Evolutionary conservation across 805 yeast genomes (phyloP).

Genomic region (Millerozyma miso): DNA sequence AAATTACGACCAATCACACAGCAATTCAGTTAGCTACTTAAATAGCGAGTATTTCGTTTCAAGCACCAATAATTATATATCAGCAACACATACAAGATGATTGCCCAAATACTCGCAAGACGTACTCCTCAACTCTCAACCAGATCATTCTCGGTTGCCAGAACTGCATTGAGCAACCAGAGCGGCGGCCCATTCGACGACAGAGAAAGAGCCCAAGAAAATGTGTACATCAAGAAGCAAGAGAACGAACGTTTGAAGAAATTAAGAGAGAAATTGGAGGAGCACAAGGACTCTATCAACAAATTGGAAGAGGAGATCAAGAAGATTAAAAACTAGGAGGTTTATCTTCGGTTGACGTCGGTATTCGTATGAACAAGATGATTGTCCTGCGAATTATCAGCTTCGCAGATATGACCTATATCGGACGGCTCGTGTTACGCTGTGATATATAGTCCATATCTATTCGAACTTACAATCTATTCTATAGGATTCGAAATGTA

Average conservation of each 20-base stretch:
- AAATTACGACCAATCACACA: neutral
- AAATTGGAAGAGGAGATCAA: constrained; percentile 49
- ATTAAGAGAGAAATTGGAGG: constrained; percentile 69
- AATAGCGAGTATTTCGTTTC: neutral
- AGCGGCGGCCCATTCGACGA: constrained; percentile 21
- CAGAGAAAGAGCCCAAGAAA: constrained; percentile 92
- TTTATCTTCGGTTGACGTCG: neutral
- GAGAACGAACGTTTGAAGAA: constrained; percentile 83
- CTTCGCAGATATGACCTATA: too few species aligned
- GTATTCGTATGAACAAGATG: too few species aligned
- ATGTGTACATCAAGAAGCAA: constrained; percentile 77
- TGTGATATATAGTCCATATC: too few species aligned
- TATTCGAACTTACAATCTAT: too few species aligned
- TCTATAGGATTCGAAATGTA: too few species aligned
- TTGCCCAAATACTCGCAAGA: constrained; percentile 20
- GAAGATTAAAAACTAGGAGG: constrained; percentile 40
- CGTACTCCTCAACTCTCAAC: constrained; percentile 19
- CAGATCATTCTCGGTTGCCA: constrained; percentile 29
- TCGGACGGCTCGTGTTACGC: too few species aligned
- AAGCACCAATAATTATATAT: neutral
- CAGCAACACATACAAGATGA: constrained; percentile 10
- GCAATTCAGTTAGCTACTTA: neutral
- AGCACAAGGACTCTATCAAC: constrained; percentile 60
- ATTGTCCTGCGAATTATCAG: too few species aligned
- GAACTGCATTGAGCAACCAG: constrained; percentile 23